phyloP scores from a whole-genome alignment of 345 rosid species.

The Dipteronia dyeriana region DNA sequence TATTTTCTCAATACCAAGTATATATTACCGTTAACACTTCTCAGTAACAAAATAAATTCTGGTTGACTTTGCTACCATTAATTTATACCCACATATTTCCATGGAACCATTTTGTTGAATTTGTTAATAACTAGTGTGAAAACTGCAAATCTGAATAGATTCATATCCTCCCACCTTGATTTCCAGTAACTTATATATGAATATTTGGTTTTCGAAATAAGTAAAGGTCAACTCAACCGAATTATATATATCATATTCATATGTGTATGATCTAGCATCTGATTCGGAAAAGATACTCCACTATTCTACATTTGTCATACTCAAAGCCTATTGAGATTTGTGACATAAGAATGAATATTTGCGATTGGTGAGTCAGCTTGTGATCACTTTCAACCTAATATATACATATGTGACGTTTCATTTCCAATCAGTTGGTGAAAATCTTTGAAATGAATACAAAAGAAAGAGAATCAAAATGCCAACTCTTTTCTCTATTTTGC shows the following conservation, averaged over 20 bases:
- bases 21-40: background rate
- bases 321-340: background rate
- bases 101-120: background rate
- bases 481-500: no score
- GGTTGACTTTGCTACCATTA: background rate
- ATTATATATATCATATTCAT: no score
- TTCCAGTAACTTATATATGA: no score
- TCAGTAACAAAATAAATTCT: background rate
- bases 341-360: background rate
- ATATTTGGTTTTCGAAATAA: no score
- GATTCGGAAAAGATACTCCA: conserved; percentile 2
- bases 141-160: background rate
- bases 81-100: background rate
- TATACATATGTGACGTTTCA: background rate
- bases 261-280: background rate
- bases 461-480: background rate
- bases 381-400: background rate
- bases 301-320: background rate
- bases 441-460: background rate
- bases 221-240: no score
- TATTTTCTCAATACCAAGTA: no score
- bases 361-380: conserved; percentile 2
- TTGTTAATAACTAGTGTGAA: background rate
- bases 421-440: conserved; percentile 9
- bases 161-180: background rate